Base-by-base conservation (phyloP, 164 flowering plant genomes). In the Aristolochia fimbriata region DNA sequence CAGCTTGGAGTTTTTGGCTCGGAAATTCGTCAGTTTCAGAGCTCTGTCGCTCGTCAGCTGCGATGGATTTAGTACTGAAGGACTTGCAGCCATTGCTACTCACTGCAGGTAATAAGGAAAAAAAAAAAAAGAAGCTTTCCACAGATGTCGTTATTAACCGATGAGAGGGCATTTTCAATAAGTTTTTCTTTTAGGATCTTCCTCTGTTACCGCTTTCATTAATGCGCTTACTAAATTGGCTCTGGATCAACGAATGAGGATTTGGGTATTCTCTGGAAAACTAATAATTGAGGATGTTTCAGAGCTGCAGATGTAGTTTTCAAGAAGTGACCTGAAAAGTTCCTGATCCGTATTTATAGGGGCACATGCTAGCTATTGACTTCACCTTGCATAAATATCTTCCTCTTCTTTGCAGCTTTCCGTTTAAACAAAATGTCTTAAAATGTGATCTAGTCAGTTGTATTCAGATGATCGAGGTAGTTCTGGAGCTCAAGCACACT, bases 61-160 rank as follows among this genome's bases (percentile, higher is more conserved):
- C 74, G 93, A 88, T 66, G 93, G 93, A 9, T 86, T 88, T 76
- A 81, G 81, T 45, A 85, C 88, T 41, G 76, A 80, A 66, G 93
- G 96, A 45, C 80, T 86, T 61, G 80, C 81, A 14, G 72, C 80
- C 64, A 74, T 88, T 70, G 87, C 89, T 45, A 65, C 87, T 55
- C 67, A 78, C 66, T 84, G 96, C 89, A 83, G 73, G 96, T 88
- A 70, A 52, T 23, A 4, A n/a, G n/a, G n/a, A n/a, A n/a, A n/a
- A n/a, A n/a, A n/a, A n/a, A n/a, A n/a, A n/a, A 49, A 6, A 49
- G 2, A 23, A 27, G 30, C 14, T 21, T 16, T 30, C 43, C 15
- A 13, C 22, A 7, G 43, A 37, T 37, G 43, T 37, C 43, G 43
- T 37, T 37, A 37, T 37, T 37, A 3, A 37, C 43, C 12, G 43